Evolutionary conservation across 2,329 filamentous ascomycete species (phyloP).

Genomic region (Xylariales sp.): DNA sequence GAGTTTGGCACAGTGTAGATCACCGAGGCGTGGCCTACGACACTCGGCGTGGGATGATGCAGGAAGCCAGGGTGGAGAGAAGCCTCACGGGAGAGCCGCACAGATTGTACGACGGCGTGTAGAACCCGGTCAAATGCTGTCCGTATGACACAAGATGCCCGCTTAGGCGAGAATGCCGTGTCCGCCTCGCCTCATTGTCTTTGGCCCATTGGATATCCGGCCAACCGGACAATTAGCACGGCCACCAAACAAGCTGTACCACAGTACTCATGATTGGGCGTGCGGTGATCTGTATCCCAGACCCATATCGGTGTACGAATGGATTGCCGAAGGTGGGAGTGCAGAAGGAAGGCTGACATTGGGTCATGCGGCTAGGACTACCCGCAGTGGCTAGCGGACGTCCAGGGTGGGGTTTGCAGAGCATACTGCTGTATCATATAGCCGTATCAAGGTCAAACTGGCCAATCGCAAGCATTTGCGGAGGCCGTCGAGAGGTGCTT

Average conservation of each 20-base stretch:
- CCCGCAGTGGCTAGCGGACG: constrained; percentile 7
- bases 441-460: constrained; percentile 6
- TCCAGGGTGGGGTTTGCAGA: constrained; percentile 8
- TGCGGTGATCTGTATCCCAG: not conserved
- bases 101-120: constrained; percentile 3
- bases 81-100: not conserved
- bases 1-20: constrained; percentile 2
- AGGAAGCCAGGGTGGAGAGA: constrained; percentile 1
- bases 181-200: too few species aligned
- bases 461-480: constrained; percentile 5
- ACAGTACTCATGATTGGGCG: not conserved
- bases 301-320: not conserved
- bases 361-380: constrained; percentile 6
- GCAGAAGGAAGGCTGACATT: too few species aligned
- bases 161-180: too few species aligned
- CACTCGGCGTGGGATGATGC: constrained; percentile 3
- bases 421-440: not conserved
- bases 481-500: not conserved
- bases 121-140: too few species aligned
- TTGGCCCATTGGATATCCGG: too few species aligned
- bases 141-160: too few species aligned
- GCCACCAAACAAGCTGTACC: too few species aligned
- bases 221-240: too few species aligned
- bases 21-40: not conserved
- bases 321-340: constrained; percentile 1